phyloP scores from a whole-genome alignment of 2,329 filamentous ascomycete species.

The Aspergillus pseudoterreus region DNA sequence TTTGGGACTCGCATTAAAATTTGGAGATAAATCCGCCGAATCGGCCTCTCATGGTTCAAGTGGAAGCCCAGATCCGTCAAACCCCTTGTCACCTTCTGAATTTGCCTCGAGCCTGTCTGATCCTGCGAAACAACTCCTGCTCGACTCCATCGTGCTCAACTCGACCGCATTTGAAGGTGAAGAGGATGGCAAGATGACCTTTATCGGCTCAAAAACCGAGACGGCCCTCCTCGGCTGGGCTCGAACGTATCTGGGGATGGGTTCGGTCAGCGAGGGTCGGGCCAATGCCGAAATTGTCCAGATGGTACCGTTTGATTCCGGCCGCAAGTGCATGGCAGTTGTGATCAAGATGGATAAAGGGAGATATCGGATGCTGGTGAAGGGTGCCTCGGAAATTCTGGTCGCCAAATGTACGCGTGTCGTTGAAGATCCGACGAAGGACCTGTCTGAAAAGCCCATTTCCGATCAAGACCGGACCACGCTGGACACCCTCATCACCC shows the following conservation, averaged over 20 bases:
- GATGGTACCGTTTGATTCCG: slow-evolving; percentile 58
- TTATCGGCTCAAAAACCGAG: slow-evolving; percentile 75
- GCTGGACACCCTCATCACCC: slow-evolving; percentile 66
- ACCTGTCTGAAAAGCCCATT: slow-evolving; percentile 51
- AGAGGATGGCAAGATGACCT: slow-evolving; percentile 56
- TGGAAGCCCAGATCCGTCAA: slow-evolving; percentile 18
- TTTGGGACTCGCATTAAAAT: slow-evolving; percentile 45
- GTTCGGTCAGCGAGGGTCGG: slow-evolving; percentile 57
- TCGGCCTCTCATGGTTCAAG: slow-evolving; percentile 20
- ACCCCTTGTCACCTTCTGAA: slow-evolving; percentile 51
- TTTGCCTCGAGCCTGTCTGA: slow-evolving; percentile 52
- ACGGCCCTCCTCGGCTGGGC: slow-evolving; percentile 70
- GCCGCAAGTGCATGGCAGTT: slow-evolving; percentile 66
- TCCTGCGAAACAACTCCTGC: slow-evolving; percentile 54
- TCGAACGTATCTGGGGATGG: slow-evolving; percentile 62
- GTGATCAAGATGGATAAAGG: slow-evolving; percentile 55
- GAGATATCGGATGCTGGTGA: slow-evolving; percentile 55
- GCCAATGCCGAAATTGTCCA: slow-evolving; percentile 57
- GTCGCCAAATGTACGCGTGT: slow-evolving; percentile 48
- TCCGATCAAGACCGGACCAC: slow-evolving; percentile 55
- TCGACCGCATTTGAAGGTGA: slow-evolving; percentile 68
- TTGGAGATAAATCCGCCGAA: slow-evolving; percentile 38
- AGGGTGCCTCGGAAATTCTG: slow-evolving; percentile 52
- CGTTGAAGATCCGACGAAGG: slow-evolving; percentile 58
- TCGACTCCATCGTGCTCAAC: slow-evolving; percentile 64